phyloP scores from a whole-genome alignment of 2,329 filamentous ascomycete species.

The Aspergillus texensis region DNA sequence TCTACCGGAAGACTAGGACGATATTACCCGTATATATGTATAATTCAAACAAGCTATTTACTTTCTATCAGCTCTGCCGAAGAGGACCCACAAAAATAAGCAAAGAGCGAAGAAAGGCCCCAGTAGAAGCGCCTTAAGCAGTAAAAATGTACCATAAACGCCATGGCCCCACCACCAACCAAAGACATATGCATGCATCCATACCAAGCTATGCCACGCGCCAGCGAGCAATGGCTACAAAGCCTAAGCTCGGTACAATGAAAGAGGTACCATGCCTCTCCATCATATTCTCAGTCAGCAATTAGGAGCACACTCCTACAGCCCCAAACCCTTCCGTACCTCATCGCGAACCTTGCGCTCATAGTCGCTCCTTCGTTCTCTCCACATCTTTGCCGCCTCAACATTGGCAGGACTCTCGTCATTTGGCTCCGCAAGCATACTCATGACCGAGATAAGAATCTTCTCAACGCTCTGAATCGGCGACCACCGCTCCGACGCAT shows the following conservation, averaged over 20 bases:
- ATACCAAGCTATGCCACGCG: not conserved
- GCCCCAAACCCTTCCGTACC: constrained; percentile 75
- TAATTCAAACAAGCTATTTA: not conserved
- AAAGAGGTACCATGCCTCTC: not conserved
- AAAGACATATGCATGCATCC: not conserved
- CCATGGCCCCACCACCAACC: not conserved
- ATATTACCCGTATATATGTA: constrained; percentile 6
- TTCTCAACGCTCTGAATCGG: constrained; percentile 98
- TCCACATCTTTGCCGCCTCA: constrained; percentile 95
- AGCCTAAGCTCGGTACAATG: not conserved
- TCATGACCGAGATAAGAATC: constrained; percentile 95
- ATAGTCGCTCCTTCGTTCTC: constrained; percentile 80
- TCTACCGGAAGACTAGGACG: constrained; percentile 7
- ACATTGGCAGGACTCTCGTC: constrained; percentile 96
- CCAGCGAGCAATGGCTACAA: not conserved
- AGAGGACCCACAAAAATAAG: not conserved
- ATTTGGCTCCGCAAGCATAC: constrained; percentile 96
- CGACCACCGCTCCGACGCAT: constrained; percentile 92
- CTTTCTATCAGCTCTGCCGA: not conserved
- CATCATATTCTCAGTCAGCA: not conserved
- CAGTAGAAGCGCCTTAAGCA: not conserved
- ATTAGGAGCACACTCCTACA: constrained; percentile 52
- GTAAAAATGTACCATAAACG: constrained; percentile 4
- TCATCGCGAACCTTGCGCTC: constrained; percentile 82
- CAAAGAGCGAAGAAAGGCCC: not conserved